phyloP scores from a whole-genome alignment of 2,329 filamentous ascomycete genomes.

The Emmonsiellopsis sp. region DNA sequence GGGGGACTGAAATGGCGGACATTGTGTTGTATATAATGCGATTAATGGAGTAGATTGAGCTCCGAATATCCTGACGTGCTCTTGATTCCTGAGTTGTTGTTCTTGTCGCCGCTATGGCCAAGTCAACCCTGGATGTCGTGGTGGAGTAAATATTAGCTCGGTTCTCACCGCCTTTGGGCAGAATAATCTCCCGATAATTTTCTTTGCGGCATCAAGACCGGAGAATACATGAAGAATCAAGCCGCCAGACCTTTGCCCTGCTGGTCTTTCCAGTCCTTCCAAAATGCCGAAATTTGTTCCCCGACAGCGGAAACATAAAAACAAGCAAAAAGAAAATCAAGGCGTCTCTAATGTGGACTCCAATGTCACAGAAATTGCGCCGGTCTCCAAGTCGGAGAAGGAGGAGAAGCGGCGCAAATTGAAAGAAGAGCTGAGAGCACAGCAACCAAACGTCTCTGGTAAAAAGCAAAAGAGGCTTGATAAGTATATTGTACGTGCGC shows the following conservation, averaged over 20 bases:
- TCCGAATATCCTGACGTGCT: background rate
- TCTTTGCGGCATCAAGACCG: background rate
- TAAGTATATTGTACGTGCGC: conserved; percentile 51
- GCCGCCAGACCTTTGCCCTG: background rate
- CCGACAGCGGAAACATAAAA: conserved; percentile 50
- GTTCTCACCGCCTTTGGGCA: conserved; percentile 13
- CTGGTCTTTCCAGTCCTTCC: background rate
- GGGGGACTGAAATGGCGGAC: background rate
- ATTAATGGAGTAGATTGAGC: background rate
- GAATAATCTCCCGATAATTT: conserved; percentile 7
- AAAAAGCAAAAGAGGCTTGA: conserved; percentile 61
- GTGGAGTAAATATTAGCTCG: background rate
- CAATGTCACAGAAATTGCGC: conserved; percentile 32
- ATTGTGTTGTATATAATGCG: background rate
- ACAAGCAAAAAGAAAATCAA: conserved; percentile 15
- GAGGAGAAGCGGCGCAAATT: conserved; percentile 44
- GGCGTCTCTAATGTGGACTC: conserved; percentile 33
- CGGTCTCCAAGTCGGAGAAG: conserved; percentile 43
- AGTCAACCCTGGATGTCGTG: background rate
- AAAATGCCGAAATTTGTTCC: conserved; percentile 43
- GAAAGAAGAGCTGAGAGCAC: conserved; percentile 44
- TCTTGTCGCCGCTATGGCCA: background rate
- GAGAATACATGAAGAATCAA: background rate
- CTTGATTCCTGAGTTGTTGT: background rate
- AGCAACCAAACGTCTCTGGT: conserved; percentile 47